These are phyloP conservation scores for Trichoderma aggressivum DNA, from an alignment of 2,329 filamentous ascomycete species.

Conservation along the genomic window DNA sequence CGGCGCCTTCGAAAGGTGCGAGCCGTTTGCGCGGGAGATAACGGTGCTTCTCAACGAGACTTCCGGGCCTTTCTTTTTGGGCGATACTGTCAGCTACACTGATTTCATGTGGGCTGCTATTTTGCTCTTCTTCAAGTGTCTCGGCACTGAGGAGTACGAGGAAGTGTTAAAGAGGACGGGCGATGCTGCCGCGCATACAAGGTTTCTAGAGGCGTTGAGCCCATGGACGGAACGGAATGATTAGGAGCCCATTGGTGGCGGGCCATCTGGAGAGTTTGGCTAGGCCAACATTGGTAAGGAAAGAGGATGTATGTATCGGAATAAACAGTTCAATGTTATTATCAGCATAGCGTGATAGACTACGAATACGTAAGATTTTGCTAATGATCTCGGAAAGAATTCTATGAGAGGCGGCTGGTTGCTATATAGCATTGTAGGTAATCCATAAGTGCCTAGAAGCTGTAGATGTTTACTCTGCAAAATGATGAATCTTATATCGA, in stretches of 20 bases:
- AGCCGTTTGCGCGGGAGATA: slow-evolving; percentile 2
- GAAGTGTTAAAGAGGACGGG: not conserved
- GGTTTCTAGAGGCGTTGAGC: not conserved
- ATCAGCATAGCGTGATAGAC: not conserved
- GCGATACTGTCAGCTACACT: not conserved
- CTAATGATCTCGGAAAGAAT: too few relatives aligned
- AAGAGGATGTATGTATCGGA: not conserved
- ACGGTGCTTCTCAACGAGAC: slow-evolving; percentile 7
- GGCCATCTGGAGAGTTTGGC: not conserved
- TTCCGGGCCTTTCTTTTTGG: not conserved
- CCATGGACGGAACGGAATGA: not conserved
- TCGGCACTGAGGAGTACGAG: not conserved
- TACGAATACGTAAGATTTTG: not conserved
- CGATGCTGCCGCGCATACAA: not conserved
- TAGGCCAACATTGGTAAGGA: not conserved
- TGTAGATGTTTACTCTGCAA: too few relatives aligned
- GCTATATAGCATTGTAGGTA: too few relatives aligned
- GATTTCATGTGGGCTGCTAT: slow-evolving; percentile 5
- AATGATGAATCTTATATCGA: too few relatives aligned
- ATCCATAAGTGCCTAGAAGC: too few relatives aligned
- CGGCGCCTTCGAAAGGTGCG: not conserved
- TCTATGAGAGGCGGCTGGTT: too few relatives aligned
- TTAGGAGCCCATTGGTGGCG: not conserved
- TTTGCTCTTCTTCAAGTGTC: slow-evolving; percentile 3
- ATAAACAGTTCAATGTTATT: not conserved